A percentile compares a stretch with the other conserved stretches of the same genome.
Conservation (phyloP, 768 basidiomycete genomes). For the Mycena chlorophos region DNA sequence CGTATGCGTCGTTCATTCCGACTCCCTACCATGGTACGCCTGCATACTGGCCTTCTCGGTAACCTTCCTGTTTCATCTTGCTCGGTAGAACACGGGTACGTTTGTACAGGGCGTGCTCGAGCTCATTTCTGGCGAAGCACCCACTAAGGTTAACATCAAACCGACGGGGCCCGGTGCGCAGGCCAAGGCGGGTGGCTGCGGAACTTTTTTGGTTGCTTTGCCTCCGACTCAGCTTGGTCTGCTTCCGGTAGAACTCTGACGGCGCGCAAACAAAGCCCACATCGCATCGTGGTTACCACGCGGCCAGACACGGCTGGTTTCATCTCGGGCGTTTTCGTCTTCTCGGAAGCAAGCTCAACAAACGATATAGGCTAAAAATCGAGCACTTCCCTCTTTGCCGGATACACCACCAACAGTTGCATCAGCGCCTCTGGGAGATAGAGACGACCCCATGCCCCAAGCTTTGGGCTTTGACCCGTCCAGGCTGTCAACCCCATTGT, state of each 20-base stretch:
- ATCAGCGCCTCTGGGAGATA: not conserved
- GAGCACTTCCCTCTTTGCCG: not conserved
- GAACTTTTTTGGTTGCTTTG: not conserved
- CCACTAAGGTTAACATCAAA: too few relatives aligned
- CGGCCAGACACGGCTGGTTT: too few relatives aligned
- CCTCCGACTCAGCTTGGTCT: not conserved
- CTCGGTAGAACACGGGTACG: too few relatives aligned
- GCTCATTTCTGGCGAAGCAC: too few relatives aligned
- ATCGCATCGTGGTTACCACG: not conserved
- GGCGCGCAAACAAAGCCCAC: not conserved
- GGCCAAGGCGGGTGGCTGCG: not conserved
- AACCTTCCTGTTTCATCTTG: too few relatives aligned
- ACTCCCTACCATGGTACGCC: too few relatives aligned
- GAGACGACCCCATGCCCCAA: not conserved
- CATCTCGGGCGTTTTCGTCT: not conserved
- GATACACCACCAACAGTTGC: not conserved
- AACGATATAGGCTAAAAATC: not conserved
- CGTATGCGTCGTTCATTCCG: too few relatives aligned
- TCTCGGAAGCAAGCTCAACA: not conserved
- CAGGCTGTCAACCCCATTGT: conserved; percentile 12
- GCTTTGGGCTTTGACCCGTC: conserved; percentile 18
- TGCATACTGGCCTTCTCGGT: too few relatives aligned
- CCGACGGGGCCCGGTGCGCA: too few relatives aligned
- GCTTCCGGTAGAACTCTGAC: not conserved
- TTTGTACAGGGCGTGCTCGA: too few relatives aligned